A percentile compares a stretch with the other conserved stretches of the same genome.
Conservation (phyloP, 495 filamentous ascomycete species). For the Trichoderma asperelloides region DNA sequence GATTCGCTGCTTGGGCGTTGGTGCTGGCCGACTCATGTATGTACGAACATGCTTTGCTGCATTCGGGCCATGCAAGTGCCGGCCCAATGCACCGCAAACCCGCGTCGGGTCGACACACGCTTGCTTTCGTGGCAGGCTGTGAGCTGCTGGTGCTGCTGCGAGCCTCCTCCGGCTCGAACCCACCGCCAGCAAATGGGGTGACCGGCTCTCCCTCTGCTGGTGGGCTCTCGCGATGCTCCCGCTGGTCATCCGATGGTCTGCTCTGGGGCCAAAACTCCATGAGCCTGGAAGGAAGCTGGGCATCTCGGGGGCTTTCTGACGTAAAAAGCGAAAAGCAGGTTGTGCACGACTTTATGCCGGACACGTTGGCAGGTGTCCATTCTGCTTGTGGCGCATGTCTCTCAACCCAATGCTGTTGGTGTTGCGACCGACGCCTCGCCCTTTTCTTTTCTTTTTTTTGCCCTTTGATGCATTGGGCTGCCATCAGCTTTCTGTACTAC, state of each 20-base stretch:
- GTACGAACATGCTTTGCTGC: conserved; percentile 6
- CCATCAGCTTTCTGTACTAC: conserved; percentile 13
- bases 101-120: conserved; percentile 9
- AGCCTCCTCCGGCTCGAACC: not conserved
- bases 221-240: not conserved
- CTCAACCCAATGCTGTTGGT: not conserved
- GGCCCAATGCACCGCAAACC: conserved; percentile 7
- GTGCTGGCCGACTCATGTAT: not conserved
- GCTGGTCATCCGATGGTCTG: conserved; percentile 2
- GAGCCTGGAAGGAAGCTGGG: too few relatives aligned
- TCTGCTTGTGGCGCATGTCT: not conserved
- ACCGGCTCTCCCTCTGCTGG: not conserved
- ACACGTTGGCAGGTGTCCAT: not conserved
- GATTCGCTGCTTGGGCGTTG: not conserved
- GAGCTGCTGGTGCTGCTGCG: conserved; percentile 14
- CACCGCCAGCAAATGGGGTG: not conserved
- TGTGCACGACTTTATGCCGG: not conserved
- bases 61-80: conserved; percentile 5
- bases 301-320: not conserved
- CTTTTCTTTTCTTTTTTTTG: conserved; percentile 18
- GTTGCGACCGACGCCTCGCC: not conserved
- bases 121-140: conserved; percentile 41
- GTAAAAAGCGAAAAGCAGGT: not conserved
- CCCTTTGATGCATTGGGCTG: conserved; percentile 15
- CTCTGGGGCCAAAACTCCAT: too few relatives aligned